phyloP scores from a whole-genome alignment of 805 yeast species.

The Candida cerambycidarum region DNA sequence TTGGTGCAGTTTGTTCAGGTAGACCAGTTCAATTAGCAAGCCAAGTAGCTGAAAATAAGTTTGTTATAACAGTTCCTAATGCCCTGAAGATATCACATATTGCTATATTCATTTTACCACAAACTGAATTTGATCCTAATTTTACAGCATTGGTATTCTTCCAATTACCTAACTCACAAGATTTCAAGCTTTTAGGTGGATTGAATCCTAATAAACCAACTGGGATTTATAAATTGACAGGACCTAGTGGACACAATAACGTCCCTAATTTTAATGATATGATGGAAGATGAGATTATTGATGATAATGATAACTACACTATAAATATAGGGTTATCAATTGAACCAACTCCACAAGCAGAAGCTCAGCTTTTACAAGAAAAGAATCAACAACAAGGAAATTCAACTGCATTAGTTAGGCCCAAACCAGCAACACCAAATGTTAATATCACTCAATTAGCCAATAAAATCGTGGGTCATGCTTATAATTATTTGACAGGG shows the following conservation, averaged over 20 bases:
- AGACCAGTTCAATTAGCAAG: conserved; percentile 57
- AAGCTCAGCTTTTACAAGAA: conserved; percentile 50
- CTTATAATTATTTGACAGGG: conserved; percentile 88
- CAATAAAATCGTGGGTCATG: conserved; percentile 85
- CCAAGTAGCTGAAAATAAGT: conserved; percentile 70
- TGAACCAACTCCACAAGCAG: conserved; percentile 73
- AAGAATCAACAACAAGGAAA: conserved; percentile 20
- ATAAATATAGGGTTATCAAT: conserved; percentile 81
- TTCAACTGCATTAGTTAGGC: conserved; percentile 15
- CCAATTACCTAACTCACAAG: conserved; percentile 65
- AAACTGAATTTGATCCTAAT: conserved; percentile 64
- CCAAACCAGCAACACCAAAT: conserved; percentile 18
- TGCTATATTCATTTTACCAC: conserved; percentile 83
- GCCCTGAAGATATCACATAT: conserved; percentile 73
- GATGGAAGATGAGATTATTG: conserved; percentile 31
- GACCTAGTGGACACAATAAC: conserved; percentile 41
- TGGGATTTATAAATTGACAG: conserved; percentile 82
- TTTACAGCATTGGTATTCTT: conserved; percentile 85
- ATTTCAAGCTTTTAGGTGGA: conserved; percentile 68
- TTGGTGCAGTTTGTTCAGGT: conserved; percentile 77
- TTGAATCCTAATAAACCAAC: conserved; percentile 71
- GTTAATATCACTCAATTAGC: conserved; percentile 57
- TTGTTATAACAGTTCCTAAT: conserved; percentile 59
- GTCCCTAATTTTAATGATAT: conserved; percentile 12
- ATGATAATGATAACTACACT: conserved; percentile 26